phyloP scores from a whole-genome alignment of 1,284 basidiomycete species.

The Cronartium ribicola region DNA sequence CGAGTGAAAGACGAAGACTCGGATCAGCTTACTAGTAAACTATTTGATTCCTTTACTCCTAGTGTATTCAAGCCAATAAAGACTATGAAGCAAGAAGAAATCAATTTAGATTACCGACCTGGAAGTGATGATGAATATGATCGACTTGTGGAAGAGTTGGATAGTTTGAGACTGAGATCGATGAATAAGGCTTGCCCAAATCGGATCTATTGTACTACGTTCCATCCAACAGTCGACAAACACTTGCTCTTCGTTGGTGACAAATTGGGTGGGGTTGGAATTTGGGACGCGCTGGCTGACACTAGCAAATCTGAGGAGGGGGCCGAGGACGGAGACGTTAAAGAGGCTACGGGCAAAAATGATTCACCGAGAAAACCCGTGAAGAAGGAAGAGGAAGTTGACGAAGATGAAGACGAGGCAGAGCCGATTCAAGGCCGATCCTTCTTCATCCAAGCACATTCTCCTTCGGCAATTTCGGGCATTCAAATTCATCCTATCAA shows the following conservation, averaged over 20 bases:
- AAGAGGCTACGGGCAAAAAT: conserved; percentile 1
- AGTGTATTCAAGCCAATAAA: conserved; percentile 6
- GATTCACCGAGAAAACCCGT: conserved; percentile 10
- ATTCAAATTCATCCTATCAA: conserved; percentile 23
- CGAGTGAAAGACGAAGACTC: conserved; percentile 11
- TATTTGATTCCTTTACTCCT: conserved; percentile 15
- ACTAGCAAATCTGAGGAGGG: not conserved
- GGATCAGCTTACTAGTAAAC: not conserved
- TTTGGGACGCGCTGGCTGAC: conserved; percentile 30
- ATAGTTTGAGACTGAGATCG: not conserved
- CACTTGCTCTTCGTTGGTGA: conserved; percentile 25
- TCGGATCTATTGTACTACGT: conserved; percentile 35
- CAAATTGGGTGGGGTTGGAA: conserved; percentile 22
- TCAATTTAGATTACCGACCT: conserved; percentile 26
- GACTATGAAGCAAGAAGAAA: conserved; percentile 34
- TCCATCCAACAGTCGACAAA: conserved; percentile 27
- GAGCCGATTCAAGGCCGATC: not conserved
- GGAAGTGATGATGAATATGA: conserved; percentile 20
- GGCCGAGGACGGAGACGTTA: conserved; percentile 8
- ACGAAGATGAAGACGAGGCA: conserved; percentile 3
- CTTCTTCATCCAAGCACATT: conserved; percentile 34
- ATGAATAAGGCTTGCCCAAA: conserved; percentile 23
- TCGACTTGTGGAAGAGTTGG: conserved; percentile 7
- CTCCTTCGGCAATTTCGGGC: conserved; percentile 24
- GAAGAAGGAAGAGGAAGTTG: conserved; percentile 12